Evolutionary conservation across 495 filamentous ascomycete species (phyloP).

Genomic region (Penicillium atrosanguineum): DNA sequence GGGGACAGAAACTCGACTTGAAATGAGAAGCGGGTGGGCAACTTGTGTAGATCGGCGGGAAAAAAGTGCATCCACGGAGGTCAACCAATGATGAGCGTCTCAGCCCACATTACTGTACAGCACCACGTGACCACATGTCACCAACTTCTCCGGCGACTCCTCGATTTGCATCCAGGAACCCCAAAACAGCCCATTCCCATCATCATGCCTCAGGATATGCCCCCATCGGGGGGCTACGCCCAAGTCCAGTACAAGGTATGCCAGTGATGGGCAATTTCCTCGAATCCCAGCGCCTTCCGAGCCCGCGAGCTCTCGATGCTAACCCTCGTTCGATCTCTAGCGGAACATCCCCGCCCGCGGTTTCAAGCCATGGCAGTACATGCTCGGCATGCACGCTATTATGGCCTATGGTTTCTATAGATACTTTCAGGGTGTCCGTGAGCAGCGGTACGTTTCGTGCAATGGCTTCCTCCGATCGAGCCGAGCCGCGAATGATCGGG

Average conservation of each 20-base stretch:
- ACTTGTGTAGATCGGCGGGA: conserved; percentile 19
- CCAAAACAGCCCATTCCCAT: conserved; percentile 21
- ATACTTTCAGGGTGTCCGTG: conserved; percentile 70
- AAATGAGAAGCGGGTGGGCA: conserved; percentile 11
- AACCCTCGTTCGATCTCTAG: conserved; percentile 39
- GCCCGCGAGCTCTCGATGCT: conserved; percentile 12
- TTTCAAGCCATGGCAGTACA: conserved; percentile 76
- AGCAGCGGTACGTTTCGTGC: conserved; percentile 70
- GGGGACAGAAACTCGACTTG: background rate
- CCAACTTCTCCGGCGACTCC: conserved; percentile 38
- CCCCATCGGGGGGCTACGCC: conserved; percentile 88
- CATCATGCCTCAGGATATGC: conserved; percentile 77
- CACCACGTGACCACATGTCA: conserved; percentile 35
- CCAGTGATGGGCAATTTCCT: conserved; percentile 15
- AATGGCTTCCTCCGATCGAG: conserved; percentile 5
- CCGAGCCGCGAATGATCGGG: background rate
- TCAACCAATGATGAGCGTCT: conserved; percentile 31
- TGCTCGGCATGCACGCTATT: conserved; percentile 67
- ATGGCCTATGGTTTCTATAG: conserved; percentile 91
- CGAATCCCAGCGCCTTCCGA: conserved; percentile 1
- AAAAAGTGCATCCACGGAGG: conserved; percentile 18
- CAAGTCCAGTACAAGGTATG: conserved; percentile 93
- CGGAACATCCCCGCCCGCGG: conserved; percentile 91
- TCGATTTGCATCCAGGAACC: conserved; percentile 16
- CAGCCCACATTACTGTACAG: conserved; percentile 35